Evolutionary conservation across 768 basidiomycete species (phyloP), one percentile per base, ranked within the genome.

Genomic region (Suillus ampliporus): DNA sequence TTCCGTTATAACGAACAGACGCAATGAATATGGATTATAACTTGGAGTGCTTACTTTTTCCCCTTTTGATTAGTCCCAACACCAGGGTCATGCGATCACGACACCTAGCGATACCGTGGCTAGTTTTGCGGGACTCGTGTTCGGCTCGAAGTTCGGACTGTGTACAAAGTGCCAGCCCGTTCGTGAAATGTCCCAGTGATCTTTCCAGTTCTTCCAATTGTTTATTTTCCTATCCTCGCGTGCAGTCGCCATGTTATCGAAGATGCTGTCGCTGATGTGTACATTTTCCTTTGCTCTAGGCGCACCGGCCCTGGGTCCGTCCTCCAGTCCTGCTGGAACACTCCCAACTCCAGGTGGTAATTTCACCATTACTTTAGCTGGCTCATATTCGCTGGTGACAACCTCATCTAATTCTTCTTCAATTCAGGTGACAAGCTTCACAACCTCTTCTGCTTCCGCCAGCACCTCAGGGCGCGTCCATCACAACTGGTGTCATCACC

Each of bases 401-500:
- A 4, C 31, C 6, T 31, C 31, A 6, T 31, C 31, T 31, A 31
- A 6, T 31, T 31, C 31, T 31, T 31, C 31, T 3, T 31, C 31
- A 6, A 31, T n/a, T 21, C 10, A 4, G n/a, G 9, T 19, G 10
- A 44, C 19, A 44, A 44, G n/a, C n/a, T n/a, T n/a, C 19, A 44
- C 43, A 44, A 44, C 43, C 10, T 44, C 15, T 43, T 43, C 43
- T n/a, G 43, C 43, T 44, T 21, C 43, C 43, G 43, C 43, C 43
- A 44, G 43, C 43, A 44, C 43, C 19, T 52, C 61, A 10, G 62
- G n/a, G 58, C 31, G 48, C 58, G 7, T 65, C 59, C 54, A 63
- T 62, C 8, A 65, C 61, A 40, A 48, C 63, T 67, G 73, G 74
- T 17, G 61, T 57, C 14, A 64, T 74, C 41, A 74, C 74, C 19